These are phyloP conservation scores for Monosporascus sp. DNA, from an alignment of 2,329 filamentous ascomycete species.

Conservation along the genomic window DNA sequence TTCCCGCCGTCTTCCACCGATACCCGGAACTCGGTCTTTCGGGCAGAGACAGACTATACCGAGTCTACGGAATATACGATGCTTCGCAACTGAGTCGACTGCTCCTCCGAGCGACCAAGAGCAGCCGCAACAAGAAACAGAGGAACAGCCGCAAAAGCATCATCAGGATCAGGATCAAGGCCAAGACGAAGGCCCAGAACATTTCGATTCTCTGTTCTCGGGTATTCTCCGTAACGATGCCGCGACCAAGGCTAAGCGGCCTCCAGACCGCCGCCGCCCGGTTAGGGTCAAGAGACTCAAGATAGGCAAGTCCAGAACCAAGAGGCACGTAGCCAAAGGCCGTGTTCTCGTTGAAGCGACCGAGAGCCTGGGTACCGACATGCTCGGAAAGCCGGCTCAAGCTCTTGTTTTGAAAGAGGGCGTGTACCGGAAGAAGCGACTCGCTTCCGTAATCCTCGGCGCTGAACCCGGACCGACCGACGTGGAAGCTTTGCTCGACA, in stretches of 20 bases:
- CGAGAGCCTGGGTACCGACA: constrained; percentile 22
- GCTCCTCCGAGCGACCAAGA: neutral
- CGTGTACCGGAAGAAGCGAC: constrained; percentile 10
- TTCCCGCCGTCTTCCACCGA: constrained; percentile 9
- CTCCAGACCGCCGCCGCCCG: too few relatives aligned
- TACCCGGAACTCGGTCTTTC: constrained; percentile 3
- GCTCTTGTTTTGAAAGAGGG: constrained; percentile 43
- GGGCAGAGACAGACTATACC: constrained; percentile 2
- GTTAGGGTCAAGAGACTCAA: constrained; percentile 3
- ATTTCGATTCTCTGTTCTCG: neutral
- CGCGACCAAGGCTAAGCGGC: too few relatives aligned
- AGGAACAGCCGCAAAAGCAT: neutral
- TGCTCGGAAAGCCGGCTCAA: constrained; percentile 35
- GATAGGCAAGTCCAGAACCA: constrained; percentile 1
- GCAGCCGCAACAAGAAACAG: neutral
- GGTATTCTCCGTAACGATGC: neutral
- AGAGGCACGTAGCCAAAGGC: constrained; percentile 17
- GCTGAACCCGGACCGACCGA: constrained; percentile 18
- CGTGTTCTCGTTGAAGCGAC: constrained; percentile 19
- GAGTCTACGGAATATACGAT: constrained; percentile 1
- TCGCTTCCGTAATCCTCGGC: neutral
- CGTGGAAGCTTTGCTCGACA: constrained; percentile 28
- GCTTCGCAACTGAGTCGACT: constrained; percentile 3
- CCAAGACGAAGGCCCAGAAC: neutral
- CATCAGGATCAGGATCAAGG: neutral